Evolutionary conservation across 2,329 filamentous ascomycete genomes (phyloP).

Genomic region (Talaromyces sp.): DNA sequence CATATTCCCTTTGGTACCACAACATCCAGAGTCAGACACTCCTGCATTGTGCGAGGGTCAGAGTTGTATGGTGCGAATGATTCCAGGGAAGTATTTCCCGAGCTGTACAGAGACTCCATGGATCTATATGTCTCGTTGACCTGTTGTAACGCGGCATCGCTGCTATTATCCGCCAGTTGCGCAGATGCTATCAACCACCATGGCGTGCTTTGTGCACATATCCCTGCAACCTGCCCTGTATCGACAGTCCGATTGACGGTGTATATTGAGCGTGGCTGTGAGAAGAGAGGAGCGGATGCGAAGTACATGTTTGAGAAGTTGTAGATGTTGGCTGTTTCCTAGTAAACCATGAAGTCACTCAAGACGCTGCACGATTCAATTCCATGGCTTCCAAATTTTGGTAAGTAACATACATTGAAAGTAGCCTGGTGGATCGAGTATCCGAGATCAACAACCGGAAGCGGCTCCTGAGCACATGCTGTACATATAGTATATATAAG

Average conservation of each 20-base stretch:
- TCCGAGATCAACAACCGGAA: background rate
- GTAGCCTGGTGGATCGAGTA: background rate
- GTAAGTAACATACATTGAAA: background rate
- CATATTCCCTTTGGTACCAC: background rate
- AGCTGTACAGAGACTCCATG: background rate
- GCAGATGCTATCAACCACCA: background rate
- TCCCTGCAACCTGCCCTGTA: background rate
- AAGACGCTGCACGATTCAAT: background rate
- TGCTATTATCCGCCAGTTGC: background rate
- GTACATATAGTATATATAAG: background rate
- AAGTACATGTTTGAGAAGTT: background rate
- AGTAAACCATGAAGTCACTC: background rate
- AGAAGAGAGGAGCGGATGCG: background rate
- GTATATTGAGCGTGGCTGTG: background rate
- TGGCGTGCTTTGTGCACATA: background rate
- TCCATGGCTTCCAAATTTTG: background rate
- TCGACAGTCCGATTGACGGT: background rate
- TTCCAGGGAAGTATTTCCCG: background rate
- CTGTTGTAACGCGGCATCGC: background rate
- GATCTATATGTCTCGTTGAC: background rate
- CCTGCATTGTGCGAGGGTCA: background rate
- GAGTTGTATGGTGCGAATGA: background rate
- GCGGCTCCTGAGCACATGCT: background rate
- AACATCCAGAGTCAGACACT: conserved; percentile 9
- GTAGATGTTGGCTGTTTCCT: background rate